Conservation (phyloP, 768 basidiomycete genomes). For the Tephrocybe sp. region DNA sequence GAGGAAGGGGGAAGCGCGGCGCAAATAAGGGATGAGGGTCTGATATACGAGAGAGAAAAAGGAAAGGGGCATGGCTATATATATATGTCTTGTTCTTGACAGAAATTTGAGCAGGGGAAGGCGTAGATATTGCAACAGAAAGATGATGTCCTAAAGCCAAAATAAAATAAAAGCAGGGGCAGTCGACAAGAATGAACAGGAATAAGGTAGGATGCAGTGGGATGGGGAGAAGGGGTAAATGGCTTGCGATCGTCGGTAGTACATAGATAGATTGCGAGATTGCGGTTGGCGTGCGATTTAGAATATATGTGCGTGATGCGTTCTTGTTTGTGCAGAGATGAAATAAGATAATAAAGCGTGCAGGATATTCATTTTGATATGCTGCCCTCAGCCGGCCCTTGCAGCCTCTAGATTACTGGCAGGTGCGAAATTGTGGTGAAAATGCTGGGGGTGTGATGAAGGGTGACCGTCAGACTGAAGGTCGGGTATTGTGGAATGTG, state of each 20-base stretch:
- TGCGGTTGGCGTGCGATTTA: constrained; percentile 22
- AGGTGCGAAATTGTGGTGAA: constrained; percentile 30
- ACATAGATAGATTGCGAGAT: constrained; percentile 27
- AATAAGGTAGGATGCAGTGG: constrained; percentile 24
- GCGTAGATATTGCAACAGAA: constrained; percentile 25
- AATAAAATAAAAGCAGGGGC: constrained; percentile 15
- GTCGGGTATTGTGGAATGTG: constrained; percentile 35
- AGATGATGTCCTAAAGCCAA: constrained; percentile 20
- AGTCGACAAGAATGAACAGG: constrained; percentile 20
- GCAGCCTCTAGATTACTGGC: constrained; percentile 43
- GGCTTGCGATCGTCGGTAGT: constrained; percentile 23
- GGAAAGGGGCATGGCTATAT: constrained; percentile 13
- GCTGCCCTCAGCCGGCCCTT: constrained; percentile 36
- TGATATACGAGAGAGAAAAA: constrained; percentile 11
- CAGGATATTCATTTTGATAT: constrained; percentile 20
- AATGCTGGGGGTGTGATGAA: constrained; percentile 32
- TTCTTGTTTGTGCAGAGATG: constrained; percentile 22
- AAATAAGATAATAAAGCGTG: constrained; percentile 20
- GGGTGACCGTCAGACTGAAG: constrained; percentile 29
- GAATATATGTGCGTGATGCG: constrained; percentile 23
- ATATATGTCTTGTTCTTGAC: constrained; percentile 16
- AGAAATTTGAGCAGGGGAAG: constrained; percentile 8
- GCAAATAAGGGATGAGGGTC: constrained; percentile 11
- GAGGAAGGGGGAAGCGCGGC: constrained; percentile 11
- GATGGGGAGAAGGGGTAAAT: constrained; percentile 17